Percentiles rank a stretch among this genome's conserved stretches.
These are phyloP conservation scores for Gnaphalium uliginosum DNA, from an alignment of 129 eudicot species.

Conservation along the genomic window DNA sequence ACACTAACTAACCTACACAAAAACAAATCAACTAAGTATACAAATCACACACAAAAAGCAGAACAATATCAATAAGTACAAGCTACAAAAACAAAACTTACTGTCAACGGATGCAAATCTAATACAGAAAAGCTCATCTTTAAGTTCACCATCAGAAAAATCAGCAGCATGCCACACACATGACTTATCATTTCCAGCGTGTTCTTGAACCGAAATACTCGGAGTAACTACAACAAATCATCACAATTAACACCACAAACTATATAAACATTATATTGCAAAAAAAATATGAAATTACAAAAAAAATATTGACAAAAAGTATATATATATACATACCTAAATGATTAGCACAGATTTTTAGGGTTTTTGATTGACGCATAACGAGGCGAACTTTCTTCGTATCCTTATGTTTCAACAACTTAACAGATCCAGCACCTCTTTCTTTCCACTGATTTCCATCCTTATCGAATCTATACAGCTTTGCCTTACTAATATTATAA, in stretches of 20 bases:
- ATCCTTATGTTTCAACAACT: constrained; percentile 6
- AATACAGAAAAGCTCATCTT: constrained; percentile 14
- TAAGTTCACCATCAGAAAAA: constrained; percentile 18
- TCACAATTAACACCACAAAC: background rate
- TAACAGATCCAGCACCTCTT: constrained; percentile 23
- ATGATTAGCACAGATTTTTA: constrained; percentile 20
- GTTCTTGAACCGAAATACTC: constrained; percentile 3
- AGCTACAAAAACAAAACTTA: background rate
- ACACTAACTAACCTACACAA: background rate
- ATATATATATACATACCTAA: background rate
- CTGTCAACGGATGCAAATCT: background rate
- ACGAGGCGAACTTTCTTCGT: background rate
- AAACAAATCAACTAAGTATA: background rate
- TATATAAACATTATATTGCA: background rate
- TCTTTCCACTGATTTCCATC: constrained; percentile 19
- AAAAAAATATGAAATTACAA: too few relatives aligned
- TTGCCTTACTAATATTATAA: background rate
- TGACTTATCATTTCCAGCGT: constrained; percentile 14
- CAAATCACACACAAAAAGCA: background rate
- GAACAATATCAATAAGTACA: background rate
- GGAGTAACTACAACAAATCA: background rate
- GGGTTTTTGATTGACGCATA: constrained; percentile 13
- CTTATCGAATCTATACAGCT: constrained; percentile 10
- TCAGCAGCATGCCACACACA: constrained; percentile 23
- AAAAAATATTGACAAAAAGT: background rate